A percentile compares a stretch with the other conserved stretches of the same genome.
These are phyloP conservation scores for Pisolithus tinctorius DNA, from an alignment of 768 basidiomycete genomes.

Conservation along the genomic window DNA sequence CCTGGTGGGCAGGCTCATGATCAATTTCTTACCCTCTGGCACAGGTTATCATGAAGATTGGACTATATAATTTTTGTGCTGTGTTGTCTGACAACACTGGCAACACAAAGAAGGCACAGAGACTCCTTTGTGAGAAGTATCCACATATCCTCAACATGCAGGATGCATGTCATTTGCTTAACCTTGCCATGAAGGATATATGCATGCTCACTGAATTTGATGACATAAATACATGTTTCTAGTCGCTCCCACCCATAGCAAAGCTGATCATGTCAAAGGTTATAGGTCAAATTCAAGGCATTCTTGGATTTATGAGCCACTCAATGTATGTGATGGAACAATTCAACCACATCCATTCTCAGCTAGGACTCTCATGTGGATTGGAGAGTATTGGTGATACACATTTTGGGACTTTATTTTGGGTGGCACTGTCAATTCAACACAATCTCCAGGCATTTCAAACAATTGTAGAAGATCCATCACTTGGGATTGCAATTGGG, in stretches of 20 bases:
- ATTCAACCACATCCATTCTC: no score
- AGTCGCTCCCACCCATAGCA: no score
- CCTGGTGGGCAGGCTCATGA: no score
- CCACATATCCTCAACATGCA: constrained; percentile 25
- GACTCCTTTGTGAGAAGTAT: constrained; percentile 5
- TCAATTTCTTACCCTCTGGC: not conserved
- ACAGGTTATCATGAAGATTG: constrained; percentile 11
- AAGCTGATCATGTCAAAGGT: not conserved
- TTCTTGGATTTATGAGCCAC: not conserved
- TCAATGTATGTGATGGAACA: not conserved
- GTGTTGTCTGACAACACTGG: constrained; percentile 22
- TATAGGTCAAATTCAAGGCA: not conserved
- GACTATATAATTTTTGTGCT: constrained; percentile 7
- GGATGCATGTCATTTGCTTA: constrained; percentile 27
- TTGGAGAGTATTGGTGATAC: constrained; percentile 18
- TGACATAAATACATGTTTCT: no score
- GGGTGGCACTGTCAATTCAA: constrained; percentile 6
- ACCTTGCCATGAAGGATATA: constrained; percentile 19
- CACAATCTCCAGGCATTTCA: constrained; percentile 11
- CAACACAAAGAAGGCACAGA: constrained; percentile 9
- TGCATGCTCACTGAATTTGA: no score
- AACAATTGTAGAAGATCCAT: constrained; percentile 8
- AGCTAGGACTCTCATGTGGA: no score
- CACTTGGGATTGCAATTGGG: no score
- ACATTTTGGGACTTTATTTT: constrained; percentile 17